Conservation (phyloP, 345 rosid genomes). For the Hypericum perforatum region DNA sequence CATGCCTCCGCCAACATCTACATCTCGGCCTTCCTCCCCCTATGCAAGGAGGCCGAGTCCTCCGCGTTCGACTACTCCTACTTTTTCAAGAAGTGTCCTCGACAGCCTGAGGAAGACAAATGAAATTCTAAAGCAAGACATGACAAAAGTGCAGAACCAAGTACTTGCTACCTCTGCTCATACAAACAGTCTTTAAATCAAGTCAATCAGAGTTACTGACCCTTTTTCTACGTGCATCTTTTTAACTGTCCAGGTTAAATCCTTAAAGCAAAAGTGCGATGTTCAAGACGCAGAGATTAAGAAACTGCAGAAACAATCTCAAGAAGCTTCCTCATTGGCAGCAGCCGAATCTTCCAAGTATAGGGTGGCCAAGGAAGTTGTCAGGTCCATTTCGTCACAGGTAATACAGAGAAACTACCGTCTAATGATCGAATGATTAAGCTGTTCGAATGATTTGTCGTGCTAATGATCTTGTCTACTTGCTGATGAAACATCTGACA, state of each 20-base stretch:
- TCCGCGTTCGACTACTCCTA: constrained; percentile 39
- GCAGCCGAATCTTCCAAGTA: constrained; percentile 43
- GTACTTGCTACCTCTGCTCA: constrained; percentile 20
- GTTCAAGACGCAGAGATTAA: constrained; percentile 53
- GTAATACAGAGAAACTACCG: constrained; percentile 25
- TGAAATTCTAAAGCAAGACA: constrained; percentile 67
- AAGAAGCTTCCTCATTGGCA: constrained; percentile 44
- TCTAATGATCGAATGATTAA: not conserved
- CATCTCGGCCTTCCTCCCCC: constrained; percentile 51
- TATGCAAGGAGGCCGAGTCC: constrained; percentile 64
- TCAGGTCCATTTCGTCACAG: constrained; percentile 48
- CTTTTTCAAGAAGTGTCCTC: constrained; percentile 59
- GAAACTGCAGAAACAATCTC: constrained; percentile 33
- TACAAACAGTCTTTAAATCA: not conserved
- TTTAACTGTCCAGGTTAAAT: constrained; percentile 36
- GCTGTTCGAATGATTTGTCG: too few relatives aligned
- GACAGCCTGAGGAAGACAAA: constrained; percentile 84
- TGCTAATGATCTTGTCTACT: too few relatives aligned
- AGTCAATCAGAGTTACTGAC: not conserved
- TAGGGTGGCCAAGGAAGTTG: constrained; percentile 42
- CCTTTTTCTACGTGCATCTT: constrained; percentile 7
- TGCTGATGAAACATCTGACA: too few relatives aligned
- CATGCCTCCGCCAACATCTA: constrained; percentile 29
- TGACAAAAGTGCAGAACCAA: constrained; percentile 59
- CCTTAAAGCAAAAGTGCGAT: constrained; percentile 55